Percentiles rank a stretch among this genome's conserved stretches.
Evolutionary conservation across 1,284 basidiomycete genomes (phyloP).

Genomic region (Porogramme epimiltina): DNA sequence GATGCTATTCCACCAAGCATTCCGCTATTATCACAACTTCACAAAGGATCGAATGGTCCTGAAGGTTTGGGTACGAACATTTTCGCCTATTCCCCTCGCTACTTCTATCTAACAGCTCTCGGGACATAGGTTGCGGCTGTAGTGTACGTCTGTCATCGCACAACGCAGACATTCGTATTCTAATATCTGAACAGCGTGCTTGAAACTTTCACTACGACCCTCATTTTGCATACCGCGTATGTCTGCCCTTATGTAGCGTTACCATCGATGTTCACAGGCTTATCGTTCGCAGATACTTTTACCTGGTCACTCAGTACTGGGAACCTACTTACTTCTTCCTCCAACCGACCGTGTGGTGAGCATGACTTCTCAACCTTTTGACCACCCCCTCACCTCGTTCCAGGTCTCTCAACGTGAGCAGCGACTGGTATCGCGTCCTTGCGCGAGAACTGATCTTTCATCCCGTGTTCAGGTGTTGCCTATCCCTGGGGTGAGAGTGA

Average conservation of each 20-base stretch:
- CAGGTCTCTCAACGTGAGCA: conserved; percentile 7
- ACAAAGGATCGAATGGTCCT: background rate
- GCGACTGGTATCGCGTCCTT: no score
- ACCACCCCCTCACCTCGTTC: background rate
- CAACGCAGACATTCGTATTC: no score
- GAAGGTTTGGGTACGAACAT: conserved; percentile 6
- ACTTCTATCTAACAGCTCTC: background rate
- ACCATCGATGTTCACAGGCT: no score
- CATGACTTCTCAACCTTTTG: no score
- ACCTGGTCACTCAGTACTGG: conserved; percentile 6
- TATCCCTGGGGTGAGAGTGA: background rate
- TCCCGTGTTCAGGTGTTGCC: background rate
- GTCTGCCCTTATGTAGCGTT: background rate
- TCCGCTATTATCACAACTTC: conserved; percentile 1
- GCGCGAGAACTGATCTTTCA: background rate
- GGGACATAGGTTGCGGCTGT: background rate
- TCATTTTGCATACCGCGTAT: conserved; percentile 6
- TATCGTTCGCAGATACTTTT: conserved; percentile 1
- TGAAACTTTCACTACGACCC: conserved; percentile 1
- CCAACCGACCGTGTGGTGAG: conserved; percentile 2
- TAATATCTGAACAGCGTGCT: background rate
- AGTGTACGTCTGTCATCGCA: background rate
- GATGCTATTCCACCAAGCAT: conserved; percentile 4
- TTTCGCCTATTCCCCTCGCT: no score
- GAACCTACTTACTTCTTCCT: conserved; percentile 7